These are phyloP conservation scores for Brassica rapa DNA, from an alignment of 345 rosid species.

Conservation along the genomic window DNA sequence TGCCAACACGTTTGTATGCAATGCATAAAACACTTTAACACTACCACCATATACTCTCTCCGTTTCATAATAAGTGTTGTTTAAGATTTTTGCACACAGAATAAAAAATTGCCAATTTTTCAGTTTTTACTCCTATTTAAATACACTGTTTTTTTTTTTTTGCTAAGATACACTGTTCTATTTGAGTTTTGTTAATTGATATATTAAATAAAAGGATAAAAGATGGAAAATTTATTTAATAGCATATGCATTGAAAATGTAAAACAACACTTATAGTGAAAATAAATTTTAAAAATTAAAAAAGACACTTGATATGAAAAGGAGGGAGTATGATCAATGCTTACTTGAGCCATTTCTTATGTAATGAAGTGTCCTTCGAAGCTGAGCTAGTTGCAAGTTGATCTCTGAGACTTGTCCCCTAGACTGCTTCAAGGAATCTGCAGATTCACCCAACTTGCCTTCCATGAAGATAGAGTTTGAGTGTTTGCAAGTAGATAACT, in stretches of 20 bases:
- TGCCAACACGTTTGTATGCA: slow-evolving; percentile 39
- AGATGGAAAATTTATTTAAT: too few relatives aligned
- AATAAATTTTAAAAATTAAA: too few relatives aligned
- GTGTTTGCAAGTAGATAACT: slow-evolving; percentile 63
- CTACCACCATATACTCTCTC: not conserved
- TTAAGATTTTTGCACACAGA: too few relatives aligned
- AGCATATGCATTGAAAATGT: too few relatives aligned
- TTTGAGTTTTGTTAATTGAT: too few relatives aligned
- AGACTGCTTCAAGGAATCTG: slow-evolving; percentile 63
- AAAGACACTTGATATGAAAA: too few relatives aligned
- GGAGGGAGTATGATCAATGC: not conserved
- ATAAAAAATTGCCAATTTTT: too few relatives aligned
- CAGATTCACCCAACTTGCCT: slow-evolving; percentile 59
- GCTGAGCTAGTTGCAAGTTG: slow-evolving; percentile 62
- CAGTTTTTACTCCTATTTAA: too few relatives aligned
- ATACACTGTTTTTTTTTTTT: too few relatives aligned
- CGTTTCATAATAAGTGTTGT: not conserved
- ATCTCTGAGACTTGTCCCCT: slow-evolving; percentile 61
- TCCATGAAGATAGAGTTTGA: slow-evolving; percentile 43
- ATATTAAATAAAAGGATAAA: too few relatives aligned
- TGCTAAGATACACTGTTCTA: too few relatives aligned
- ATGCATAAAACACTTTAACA: not conserved
- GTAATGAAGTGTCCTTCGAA: slow-evolving; percentile 56
- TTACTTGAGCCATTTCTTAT: slow-evolving; percentile 59
- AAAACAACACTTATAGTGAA: too few relatives aligned